These are phyloP conservation scores for Flueggea neowawraea DNA, from an alignment of 441 rosid species.

Conservation along the genomic window DNA sequence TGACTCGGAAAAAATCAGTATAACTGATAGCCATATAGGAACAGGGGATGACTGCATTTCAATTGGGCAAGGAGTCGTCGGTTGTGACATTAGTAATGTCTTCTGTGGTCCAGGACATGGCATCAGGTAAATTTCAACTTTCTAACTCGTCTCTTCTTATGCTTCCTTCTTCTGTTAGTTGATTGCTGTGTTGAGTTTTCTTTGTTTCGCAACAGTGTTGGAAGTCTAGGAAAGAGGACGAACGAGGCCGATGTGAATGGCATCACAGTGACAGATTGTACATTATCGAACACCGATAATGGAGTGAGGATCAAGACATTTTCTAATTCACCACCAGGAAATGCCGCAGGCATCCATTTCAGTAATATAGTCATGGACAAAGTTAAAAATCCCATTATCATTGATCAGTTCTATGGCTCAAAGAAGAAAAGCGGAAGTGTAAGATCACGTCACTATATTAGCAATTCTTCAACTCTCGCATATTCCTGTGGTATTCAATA, in stretches of 20 bases:
- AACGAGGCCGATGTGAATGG: slow-evolving; percentile 63
- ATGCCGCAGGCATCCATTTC: slow-evolving; percentile 43
- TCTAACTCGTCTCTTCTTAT: not conserved
- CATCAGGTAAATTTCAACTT: slow-evolving; percentile 41
- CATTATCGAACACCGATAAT: slow-evolving; percentile 32
- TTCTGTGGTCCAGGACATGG: slow-evolving; percentile 91
- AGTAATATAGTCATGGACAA: slow-evolving; percentile 52
- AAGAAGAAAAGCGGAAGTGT: not conserved
- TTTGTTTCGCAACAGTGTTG: slow-evolving; percentile 42
- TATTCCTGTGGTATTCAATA: slow-evolving; percentile 25
- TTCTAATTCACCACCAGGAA: slow-evolving; percentile 55
- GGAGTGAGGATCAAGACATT: slow-evolving; percentile 87
- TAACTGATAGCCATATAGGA: slow-evolving; percentile 39
- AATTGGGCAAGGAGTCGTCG: slow-evolving; percentile 39
- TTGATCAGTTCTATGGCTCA: slow-evolving; percentile 43
- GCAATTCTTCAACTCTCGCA: too few relatives aligned
- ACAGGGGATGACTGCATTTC: slow-evolving; percentile 46
- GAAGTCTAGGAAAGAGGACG: slow-evolving; percentile 72
- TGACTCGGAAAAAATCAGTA: slow-evolving; percentile 35
- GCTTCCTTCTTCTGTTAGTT: not conserved
- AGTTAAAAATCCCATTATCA: slow-evolving; percentile 68
- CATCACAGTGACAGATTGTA: slow-evolving; percentile 51
- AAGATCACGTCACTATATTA: not conserved
- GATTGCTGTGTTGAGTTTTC: not conserved
- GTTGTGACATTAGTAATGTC: slow-evolving; percentile 42